Base-by-base conservation (phyloP, 2,329 filamentous ascomycete genomes). In the Exophiala calicioides region DNA sequence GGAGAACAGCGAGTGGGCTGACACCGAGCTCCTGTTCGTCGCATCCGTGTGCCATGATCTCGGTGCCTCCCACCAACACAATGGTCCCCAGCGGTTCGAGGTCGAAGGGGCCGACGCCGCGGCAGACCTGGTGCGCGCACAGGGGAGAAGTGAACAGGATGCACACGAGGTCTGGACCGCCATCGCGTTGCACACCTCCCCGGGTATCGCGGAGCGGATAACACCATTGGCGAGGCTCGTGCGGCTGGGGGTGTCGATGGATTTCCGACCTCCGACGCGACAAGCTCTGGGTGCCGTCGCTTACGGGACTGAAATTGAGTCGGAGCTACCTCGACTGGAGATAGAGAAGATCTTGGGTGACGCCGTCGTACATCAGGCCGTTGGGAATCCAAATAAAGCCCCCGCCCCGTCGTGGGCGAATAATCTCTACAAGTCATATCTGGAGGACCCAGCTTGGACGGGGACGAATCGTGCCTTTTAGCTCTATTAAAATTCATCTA, bases 261-360 rank as follows among this genome's bases (percentile, higher is more conserved):
- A 74, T 48, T 74, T 74, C 45, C 58, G 64, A 16, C 56, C 44
- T 3, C 44, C 54, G n/a, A 54, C 48, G 15, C 43, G 58, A 53
- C 19, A 57, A 36, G 1, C 57, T 26, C 20, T 48, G 37, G 52
- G 35, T 16, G 53, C 55, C 4, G 40, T 42, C n/a, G 32, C 38
- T 3, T 57, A 56, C 37, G 46, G 52, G 30, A 53, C 54, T 5
- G 39, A 59, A 6, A 41, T 60, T n/a, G 56, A 56, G 44, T 49
- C 49, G 23, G 47, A 54, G 16, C 64, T 66, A 29, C 62, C 65
- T 3, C 62, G 71, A 15, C 59, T 61, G 6, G 62, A 62, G 1
- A 65, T 73, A 31, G 71, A 75, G 56, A 73, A 72, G 48, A 62
- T 69, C 3, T 57, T 73, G 18, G 68, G 67, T 2, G 68, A 73